These are phyloP conservation scores for Eustoma russellianum DNA, from an alignment of 257 asterid species.

Conservation along the genomic window DNA sequence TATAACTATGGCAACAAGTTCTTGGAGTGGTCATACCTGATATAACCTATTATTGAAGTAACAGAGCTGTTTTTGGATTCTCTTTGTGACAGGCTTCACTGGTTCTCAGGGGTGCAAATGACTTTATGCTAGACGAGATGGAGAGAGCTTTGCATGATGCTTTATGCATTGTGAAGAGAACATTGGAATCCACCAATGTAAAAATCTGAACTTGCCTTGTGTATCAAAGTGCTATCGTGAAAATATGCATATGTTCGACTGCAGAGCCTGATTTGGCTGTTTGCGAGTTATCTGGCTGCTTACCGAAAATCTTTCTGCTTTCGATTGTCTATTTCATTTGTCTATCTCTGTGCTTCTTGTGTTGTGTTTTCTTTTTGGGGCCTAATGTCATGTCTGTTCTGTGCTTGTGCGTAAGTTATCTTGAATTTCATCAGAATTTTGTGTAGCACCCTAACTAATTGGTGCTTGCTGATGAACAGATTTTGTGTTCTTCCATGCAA, in stretches of 20 bases:
- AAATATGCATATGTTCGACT: neutral
- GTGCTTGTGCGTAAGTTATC: no score
- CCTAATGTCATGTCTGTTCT: no score
- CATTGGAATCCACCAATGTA: slow-evolving; percentile 83
- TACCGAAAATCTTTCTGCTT: no score
- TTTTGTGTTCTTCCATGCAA: no score
- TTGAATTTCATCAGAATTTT: no score
- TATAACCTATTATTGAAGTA: neutral
- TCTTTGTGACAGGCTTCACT: slow-evolving; percentile 52
- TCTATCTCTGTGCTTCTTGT: no score
- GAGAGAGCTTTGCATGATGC: slow-evolving; percentile 97
- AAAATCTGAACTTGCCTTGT: slow-evolving; percentile 2
- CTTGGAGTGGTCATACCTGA: neutral
- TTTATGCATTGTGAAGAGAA: slow-evolving; percentile 81
- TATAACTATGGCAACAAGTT: neutral
- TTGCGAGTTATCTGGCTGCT: no score
- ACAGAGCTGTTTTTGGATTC: neutral
- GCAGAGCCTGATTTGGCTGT: no score
- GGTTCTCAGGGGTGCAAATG: slow-evolving; percentile 91
- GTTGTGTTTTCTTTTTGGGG: no score
- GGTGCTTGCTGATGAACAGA: no score
- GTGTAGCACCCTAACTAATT: no score
- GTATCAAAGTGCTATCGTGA: neutral
- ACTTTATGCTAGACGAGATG: slow-evolving; percentile 95
- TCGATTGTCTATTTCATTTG: no score